These are phyloP conservation scores for Coccomyxa sp. DNA, from an alignment of 139 green algal species.

Conservation along the genomic window DNA sequence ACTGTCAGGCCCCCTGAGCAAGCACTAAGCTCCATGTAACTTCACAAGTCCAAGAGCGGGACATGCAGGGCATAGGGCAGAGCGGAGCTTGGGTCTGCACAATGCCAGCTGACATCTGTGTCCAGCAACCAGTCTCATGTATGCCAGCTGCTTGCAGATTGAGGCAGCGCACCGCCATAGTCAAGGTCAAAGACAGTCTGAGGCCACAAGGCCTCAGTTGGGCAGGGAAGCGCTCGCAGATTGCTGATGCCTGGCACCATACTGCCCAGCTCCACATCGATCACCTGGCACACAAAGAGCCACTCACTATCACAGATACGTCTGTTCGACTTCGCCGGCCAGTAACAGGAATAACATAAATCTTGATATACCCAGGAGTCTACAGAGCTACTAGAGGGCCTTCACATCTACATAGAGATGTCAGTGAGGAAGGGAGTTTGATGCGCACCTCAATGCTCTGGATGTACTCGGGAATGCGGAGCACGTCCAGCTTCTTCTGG, in stretches of 20 bases:
- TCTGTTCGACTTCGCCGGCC: no score
- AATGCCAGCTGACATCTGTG: no score
- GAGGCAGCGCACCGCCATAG: slow-evolving; percentile 23
- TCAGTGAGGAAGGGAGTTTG: no score
- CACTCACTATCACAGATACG: not conserved
- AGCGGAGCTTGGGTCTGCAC: no score
- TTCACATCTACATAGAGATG: not conserved
- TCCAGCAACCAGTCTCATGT: no score
- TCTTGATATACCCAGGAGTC: not conserved
- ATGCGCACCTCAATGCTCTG: slow-evolving; percentile 6
- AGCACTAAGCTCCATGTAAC: no score
- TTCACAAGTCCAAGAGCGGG: no score
- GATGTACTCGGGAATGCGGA: slow-evolving; percentile 43
- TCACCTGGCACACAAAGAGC: slow-evolving; percentile 15
- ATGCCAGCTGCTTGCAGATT: not conserved
- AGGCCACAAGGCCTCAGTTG: slow-evolving; percentile 29
- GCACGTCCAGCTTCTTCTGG: slow-evolving; percentile 37
- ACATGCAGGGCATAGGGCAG: no score
- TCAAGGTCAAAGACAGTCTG: slow-evolving; percentile 48
- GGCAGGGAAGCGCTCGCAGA: slow-evolving; percentile 31
- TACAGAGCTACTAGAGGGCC: no score
- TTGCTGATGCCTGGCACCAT: slow-evolving; percentile 33
- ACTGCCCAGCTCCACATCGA: slow-evolving; percentile 34
- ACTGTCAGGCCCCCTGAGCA: slow-evolving; percentile 37
- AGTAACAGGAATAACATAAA: no score